Evolutionary conservation across 805 yeast species (phyloP).

Genomic region (fission yeast (Schizosaccharomyces pombe)): DNA sequence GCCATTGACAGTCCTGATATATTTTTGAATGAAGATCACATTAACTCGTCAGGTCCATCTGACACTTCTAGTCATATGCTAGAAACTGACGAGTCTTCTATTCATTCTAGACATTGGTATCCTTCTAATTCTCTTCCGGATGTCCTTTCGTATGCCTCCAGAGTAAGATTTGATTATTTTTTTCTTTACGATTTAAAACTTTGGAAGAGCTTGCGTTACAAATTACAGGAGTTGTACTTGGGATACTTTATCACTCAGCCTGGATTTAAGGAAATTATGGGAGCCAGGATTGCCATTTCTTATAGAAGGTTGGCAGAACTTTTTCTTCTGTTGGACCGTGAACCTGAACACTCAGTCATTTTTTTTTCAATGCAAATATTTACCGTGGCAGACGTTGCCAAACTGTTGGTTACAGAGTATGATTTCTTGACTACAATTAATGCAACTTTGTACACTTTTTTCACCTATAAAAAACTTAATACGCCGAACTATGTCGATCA

Average conservation of each 20-base stretch:
- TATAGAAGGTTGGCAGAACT: conserved; percentile 55
- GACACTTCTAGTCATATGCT: neutral
- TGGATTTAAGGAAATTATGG: conserved; percentile 31
- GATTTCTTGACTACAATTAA: conserved; percentile 33
- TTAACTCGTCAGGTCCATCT: too few species aligned
- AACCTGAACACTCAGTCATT: conserved; percentile 61
- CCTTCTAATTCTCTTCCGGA: neutral
- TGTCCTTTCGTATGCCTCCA: neutral
- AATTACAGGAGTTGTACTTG: conserved; percentile 40
- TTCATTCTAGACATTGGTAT: neutral
- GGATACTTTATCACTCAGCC: conserved; percentile 39
- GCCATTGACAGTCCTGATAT: neutral
- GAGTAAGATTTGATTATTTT: conserved; percentile 10
- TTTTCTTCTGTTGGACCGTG: conserved; percentile 54
- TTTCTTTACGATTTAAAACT: conserved; percentile 46
- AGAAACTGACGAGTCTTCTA: neutral
- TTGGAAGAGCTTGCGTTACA: conserved; percentile 37
- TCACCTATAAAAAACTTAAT: conserved; percentile 30
- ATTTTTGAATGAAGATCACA: neutral
- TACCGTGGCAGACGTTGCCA: conserved; percentile 68
- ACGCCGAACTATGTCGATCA: conserved; percentile 23
- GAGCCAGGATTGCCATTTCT: conserved; percentile 61
- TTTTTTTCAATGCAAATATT: conserved; percentile 65
- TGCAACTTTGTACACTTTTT: conserved; percentile 37
- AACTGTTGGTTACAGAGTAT: conserved; percentile 35